phyloP scores from a whole-genome alignment of 2,329 filamentous ascomycete species.

The Apiospora sp. region DNA sequence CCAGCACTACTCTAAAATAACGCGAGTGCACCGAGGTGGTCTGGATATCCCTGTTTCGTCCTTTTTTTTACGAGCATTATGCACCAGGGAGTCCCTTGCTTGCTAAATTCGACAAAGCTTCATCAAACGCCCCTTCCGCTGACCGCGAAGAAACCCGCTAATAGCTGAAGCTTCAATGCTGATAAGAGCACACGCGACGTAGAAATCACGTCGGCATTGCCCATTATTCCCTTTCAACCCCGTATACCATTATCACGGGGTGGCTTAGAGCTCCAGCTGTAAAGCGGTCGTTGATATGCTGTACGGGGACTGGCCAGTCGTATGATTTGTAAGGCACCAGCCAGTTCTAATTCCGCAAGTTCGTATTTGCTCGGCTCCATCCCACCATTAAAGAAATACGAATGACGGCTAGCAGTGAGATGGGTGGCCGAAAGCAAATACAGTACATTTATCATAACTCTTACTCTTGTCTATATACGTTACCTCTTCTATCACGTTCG shows the following conservation, averaged over 20 bases:
- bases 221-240: neutral
- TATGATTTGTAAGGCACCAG: conserved; percentile 4
- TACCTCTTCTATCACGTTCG: neutral
- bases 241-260: conserved; percentile 5
- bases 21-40: neutral
- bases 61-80: neutral
- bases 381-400: neutral
- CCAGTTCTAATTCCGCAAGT: neutral
- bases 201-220: neutral
- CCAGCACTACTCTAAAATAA: neutral
- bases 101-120: neutral
- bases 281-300: neutral
- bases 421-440: neutral
- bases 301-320: conserved; percentile 7
- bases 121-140: neutral
- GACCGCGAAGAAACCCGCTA: conserved; percentile 1
- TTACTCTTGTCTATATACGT: neutral
- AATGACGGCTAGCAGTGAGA: neutral
- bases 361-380: conserved; percentile 13
- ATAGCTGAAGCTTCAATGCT: neutral
- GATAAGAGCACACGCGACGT: neutral
- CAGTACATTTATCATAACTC: neutral
- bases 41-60: neutral
- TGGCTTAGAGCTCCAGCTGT: neutral
- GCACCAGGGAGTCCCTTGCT: neutral